These are phyloP conservation scores for Noccaea caerulescens DNA, from an alignment of 345 rosid genomes.

Conservation along the genomic window DNA sequence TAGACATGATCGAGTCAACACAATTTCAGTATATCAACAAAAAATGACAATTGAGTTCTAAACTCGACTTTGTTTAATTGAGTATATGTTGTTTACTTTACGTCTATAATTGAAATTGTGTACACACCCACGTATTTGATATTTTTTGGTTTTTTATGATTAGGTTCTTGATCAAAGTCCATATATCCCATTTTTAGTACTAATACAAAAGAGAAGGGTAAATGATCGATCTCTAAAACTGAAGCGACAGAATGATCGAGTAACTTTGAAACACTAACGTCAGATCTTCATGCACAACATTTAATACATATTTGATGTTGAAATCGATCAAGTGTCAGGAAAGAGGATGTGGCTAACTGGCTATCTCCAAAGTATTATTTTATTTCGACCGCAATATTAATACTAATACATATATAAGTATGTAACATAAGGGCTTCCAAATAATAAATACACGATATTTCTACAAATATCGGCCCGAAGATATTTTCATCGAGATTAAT, in stretches of 20 bases:
- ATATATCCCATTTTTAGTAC: no score
- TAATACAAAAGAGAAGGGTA: no score
- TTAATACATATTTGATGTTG: constrained; percentile 19
- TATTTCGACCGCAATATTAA: neutral
- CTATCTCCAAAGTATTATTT: constrained; percentile 7
- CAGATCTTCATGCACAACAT: constrained; percentile 7
- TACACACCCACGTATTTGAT: no score
- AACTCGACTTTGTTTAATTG: no score
- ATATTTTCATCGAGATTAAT: constrained; percentile 1
- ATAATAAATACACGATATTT: constrained; percentile 14
- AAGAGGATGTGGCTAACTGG: neutral
- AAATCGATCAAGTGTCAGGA: constrained; percentile 24
- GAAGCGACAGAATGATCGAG: neutral
- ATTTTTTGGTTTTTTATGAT: no score
- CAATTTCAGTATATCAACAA: no score
- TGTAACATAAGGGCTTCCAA: neutral
- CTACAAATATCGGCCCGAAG: constrained; percentile 5
- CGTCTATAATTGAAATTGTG: no score
- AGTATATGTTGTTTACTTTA: no score
- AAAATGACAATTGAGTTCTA: no score
- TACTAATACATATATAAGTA: neutral
- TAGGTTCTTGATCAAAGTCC: no score
- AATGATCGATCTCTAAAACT: no score
- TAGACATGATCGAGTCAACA: neutral
- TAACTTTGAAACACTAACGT: neutral